Evolutionary conservation across 768 basidiomycete species (phyloP), one percentile per base, ranked within the genome.

Genomic region (Lentinula boryana): DNA sequence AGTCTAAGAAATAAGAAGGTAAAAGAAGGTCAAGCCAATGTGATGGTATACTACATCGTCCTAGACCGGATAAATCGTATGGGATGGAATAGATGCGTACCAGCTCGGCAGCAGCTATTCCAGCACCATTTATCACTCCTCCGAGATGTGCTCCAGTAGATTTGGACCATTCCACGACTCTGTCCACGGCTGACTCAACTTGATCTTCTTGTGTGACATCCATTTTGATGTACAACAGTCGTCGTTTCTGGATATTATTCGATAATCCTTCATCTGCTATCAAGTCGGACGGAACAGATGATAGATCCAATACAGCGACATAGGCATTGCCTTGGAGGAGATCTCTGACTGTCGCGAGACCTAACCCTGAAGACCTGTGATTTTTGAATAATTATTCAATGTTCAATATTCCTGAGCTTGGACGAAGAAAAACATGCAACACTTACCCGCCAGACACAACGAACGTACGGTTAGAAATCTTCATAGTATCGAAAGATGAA

Each of bases 91-190:
- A 32, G 40, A 32, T 49, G 27, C 71, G n/a, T 55, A 60, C 58
- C 58, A 16, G 27, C n/a, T 56, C 63, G 35, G 70, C 71, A 15
- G 62, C 69, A 16, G 77, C 85, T 0, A 84, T 76, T 3, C 85
- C 85, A 3, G 84, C 85, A 62, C 80, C 80, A 65, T 84, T 83
- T 8, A 86, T 76, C 4, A 86, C 80, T 8, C 85, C 84, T 5
- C 84, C 84, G n/a, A 86, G 70, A 31, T 71, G 68, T 6, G 79
- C 77, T 5, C 72, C 72, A 0, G 79, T 80, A 49, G 71, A 70
- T 27, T 70, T 63, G 1, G 75, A 67, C 81, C 80, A 83, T 48
- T 69, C 68, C 0, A 78, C 71, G 1, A 72, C 75, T 32, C 65
- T 62, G 13, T 74, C 68, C 16, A 83, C 76, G 4, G 78, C 78